phyloP scores from a whole-genome alignment of 352 stramenopile species.

The Globisporangium middletonii region DNA sequence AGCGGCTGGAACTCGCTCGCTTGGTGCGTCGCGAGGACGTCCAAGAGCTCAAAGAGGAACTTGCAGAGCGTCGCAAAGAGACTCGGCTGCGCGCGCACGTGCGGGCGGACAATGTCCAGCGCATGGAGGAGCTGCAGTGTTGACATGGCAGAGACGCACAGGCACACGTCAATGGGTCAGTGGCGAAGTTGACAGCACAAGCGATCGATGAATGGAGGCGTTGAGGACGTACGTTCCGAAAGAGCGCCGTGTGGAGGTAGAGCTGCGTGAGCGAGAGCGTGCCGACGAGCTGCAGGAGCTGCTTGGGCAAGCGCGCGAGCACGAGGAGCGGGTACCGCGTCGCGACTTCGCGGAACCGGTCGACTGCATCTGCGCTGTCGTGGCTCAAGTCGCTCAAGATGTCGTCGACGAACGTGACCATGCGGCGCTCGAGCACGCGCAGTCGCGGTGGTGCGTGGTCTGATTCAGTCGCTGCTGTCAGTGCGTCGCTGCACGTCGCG shows the following conservation, averaged over 20 bases:
- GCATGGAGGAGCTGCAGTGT: constrained; percentile 41
- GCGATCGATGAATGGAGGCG: no score
- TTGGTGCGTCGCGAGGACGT: constrained; percentile 55
- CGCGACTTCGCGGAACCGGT: constrained; percentile 52
- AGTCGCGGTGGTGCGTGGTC: constrained; percentile 2
- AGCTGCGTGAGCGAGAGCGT: constrained; percentile 60
- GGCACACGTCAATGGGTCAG: no score
- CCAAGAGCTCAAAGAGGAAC: constrained; percentile 66
- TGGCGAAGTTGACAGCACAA: no score
- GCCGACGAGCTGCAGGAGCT: constrained; percentile 45
- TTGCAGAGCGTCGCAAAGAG: constrained; percentile 31
- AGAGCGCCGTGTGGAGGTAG: constrained; percentile 54
- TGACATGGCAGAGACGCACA: neutral
- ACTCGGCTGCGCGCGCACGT: constrained; percentile 25
- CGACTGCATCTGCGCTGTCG: constrained; percentile 41
- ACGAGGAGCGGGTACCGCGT: constrained; percentile 52
- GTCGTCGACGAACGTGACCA: constrained; percentile 42
- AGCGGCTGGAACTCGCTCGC: constrained; percentile 64
- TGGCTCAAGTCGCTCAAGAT: constrained; percentile 34
- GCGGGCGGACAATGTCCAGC: constrained; percentile 49
- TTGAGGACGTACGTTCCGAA: constrained; percentile 43
- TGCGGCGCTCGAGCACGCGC: constrained; percentile 13
- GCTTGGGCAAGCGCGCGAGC: constrained; percentile 39
- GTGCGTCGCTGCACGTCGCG: constrained; percentile 7
- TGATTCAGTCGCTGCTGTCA: neutral